Conservation (phyloP, 1,284 basidiomycete genomes). For the Cryptococcus sp. region DNA sequence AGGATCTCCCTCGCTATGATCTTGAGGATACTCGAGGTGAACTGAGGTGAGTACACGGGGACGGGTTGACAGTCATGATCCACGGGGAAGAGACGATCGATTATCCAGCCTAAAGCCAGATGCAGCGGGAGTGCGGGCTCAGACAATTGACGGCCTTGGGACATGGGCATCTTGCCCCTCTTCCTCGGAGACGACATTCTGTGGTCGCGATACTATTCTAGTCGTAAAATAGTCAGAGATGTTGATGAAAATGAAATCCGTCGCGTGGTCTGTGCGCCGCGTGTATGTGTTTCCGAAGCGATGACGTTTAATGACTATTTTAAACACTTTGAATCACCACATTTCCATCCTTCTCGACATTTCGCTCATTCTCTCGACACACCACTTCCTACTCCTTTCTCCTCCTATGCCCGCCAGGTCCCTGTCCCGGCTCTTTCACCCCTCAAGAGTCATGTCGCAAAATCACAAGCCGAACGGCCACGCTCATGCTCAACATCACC, state of each 20-base stretch:
- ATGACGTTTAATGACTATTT: background rate
- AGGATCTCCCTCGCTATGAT: slow-evolving; percentile 39
- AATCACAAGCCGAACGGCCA: slow-evolving; percentile 7
- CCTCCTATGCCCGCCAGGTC: too few species aligned
- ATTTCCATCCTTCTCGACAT: background rate
- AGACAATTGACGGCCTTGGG: slow-evolving; percentile 10
- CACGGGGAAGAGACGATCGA: slow-evolving; percentile 30
- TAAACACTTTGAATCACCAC: background rate
- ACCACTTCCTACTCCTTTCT: background rate
- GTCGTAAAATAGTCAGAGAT: background rate
- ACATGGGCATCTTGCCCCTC: slow-evolving; percentile 3
- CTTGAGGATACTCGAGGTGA: slow-evolving; percentile 33
- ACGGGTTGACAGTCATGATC: slow-evolving; percentile 15
- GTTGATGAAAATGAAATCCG: background rate
- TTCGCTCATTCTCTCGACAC: background rate
- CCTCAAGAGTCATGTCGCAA: slow-evolving; percentile 8
- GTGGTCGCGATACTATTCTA: background rate
- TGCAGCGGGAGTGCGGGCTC: slow-evolving; percentile 33
- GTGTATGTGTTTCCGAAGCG: background rate
- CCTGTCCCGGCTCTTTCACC: background rate
- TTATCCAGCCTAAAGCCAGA: slow-evolving; percentile 39
- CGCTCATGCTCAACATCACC: background rate
- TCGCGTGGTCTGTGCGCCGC: background rate
- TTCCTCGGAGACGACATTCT: slow-evolving; percentile 16
- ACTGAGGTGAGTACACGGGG: slow-evolving; percentile 30